Conservation (phyloP, 768 basidiomycete species). For the Lentinula sp. region DNA sequence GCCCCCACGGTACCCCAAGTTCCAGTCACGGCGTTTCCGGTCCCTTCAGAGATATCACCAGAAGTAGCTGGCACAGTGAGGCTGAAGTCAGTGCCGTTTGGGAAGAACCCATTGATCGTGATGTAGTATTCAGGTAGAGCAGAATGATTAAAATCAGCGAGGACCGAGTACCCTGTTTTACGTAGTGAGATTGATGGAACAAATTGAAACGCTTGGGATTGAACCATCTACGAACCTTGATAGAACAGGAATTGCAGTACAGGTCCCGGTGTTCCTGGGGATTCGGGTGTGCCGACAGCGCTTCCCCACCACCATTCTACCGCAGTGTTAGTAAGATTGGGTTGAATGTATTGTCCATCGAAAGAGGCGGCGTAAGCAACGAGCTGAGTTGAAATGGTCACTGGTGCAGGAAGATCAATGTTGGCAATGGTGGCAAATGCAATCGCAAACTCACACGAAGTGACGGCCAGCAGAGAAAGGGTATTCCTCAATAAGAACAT, state of each 20-base stretch:
- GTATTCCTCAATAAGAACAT: not conserved
- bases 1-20: constrained; percentile 12
- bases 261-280: constrained; percentile 9
- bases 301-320: constrained; percentile 20
- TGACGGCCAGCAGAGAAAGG: not conserved
- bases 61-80: constrained; percentile 11
- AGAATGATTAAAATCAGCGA: not conserved
- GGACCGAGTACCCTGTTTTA: constrained; percentile 1
- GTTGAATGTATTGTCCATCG: constrained; percentile 15
- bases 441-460: not conserved
- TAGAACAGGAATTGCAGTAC: constrained; percentile 16
- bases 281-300: constrained; percentile 7
- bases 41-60: constrained; percentile 9
- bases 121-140: constrained; percentile 11
- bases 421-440: not conserved
- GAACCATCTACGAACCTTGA: constrained; percentile 9
- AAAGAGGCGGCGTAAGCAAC: constrained; percentile 4
- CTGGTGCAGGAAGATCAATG: not conserved
- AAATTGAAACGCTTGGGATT: not conserved
- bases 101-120: constrained; percentile 14
- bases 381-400: too few relatives aligned
- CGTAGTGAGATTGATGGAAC: not conserved
- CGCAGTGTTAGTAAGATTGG: constrained; percentile 11
- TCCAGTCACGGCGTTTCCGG: constrained; percentile 9
- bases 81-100: constrained; percentile 13